phyloP scores from a whole-genome alignment of 768 basidiomycete genomes.

The Pleurotus cornucopiae region DNA sequence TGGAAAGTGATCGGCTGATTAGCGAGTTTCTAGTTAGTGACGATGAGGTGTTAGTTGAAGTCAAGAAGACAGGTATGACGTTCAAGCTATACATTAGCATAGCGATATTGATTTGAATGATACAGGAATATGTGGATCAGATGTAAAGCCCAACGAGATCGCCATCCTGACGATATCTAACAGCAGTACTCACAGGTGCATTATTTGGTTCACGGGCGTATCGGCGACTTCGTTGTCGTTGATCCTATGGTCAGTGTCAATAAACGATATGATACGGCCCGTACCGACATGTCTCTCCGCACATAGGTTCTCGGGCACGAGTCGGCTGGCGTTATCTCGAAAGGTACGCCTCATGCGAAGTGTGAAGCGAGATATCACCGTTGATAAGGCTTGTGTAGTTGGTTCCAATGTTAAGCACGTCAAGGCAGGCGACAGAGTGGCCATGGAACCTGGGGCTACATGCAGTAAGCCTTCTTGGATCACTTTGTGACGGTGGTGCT shows the following conservation, averaged over 20 bases:
- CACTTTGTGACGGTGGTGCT: neutral
- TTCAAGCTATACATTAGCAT: neutral
- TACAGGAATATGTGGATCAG: slow-evolving; percentile 86
- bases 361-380: neutral
- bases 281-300: neutral
- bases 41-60: slow-evolving; percentile 80
- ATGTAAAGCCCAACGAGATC: slow-evolving; percentile 40
- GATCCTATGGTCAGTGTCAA: slow-evolving; percentile 62
- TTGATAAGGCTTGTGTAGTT: slow-evolving; percentile 35
- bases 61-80: slow-evolving; percentile 82
- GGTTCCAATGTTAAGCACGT: slow-evolving; percentile 73
- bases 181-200: slow-evolving; percentile 49
- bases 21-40: slow-evolving; percentile 43
- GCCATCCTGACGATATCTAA: slow-evolving; percentile 13
- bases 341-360: slow-evolving; percentile 36
- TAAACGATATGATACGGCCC: neutral
- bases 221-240: slow-evolving; percentile 76
- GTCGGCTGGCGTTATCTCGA: slow-evolving; percentile 74
- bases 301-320: slow-evolving; percentile 89
- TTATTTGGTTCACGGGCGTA: slow-evolving; percentile 73
- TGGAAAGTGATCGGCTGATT: slow-evolving; percentile 1
- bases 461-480: slow-evolving; percentile 46
- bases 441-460: slow-evolving; percentile 86
- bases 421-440: slow-evolving; percentile 82
- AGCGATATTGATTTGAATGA: slow-evolving; percentile 2